Conservation (phyloP, 2,329 filamentous ascomycete species). For the Cryphonectria japonica region DNA sequence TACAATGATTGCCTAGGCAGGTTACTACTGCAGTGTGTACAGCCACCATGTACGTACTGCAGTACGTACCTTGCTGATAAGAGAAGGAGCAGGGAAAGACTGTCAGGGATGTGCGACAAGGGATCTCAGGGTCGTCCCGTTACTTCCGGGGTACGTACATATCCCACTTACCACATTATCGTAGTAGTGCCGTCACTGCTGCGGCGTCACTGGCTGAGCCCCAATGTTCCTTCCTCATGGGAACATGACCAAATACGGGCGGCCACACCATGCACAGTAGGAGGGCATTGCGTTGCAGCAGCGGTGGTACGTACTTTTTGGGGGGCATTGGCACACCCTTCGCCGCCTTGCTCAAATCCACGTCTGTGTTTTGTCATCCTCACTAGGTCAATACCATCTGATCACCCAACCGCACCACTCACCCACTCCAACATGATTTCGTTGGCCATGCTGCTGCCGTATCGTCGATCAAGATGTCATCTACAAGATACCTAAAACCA, state of each 20-base stretch:
- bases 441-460: neutral
- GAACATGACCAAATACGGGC: neutral
- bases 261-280: neutral
- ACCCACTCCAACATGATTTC: neutral
- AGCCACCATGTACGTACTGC: no score
- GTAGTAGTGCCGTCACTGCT: neutral
- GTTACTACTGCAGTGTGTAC: neutral
- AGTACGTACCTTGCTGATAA: conserved; percentile 14
- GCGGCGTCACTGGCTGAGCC: neutral
- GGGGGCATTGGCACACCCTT: neutral
- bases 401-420: no score
- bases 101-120: neutral
- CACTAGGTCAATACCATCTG: neutral
- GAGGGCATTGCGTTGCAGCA: no score
- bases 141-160: conserved; percentile 4
- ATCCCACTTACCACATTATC: neutral
- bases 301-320: no score
- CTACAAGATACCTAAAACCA: neutral
- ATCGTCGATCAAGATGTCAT: neutral
- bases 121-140: neutral
- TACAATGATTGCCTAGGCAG: no score
- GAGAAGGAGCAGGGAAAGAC: neutral
- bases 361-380: neutral
- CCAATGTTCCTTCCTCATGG: neutral
- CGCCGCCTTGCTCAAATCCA: neutral